Base-by-base conservation (phyloP, 805 yeast genomes). In the Candida ponderosae region DNA sequence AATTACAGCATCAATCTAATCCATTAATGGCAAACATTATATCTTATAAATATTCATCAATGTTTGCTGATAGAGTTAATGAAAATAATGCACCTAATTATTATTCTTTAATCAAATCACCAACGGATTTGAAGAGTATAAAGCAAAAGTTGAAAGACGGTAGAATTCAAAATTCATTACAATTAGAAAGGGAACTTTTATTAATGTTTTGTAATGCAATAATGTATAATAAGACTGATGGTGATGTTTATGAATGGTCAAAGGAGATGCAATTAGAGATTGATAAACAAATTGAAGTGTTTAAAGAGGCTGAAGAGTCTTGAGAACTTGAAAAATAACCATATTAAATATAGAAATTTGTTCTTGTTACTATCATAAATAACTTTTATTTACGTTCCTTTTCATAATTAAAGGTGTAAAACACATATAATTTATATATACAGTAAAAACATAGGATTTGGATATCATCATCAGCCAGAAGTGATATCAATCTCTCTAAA, bases 161-260 rank as follows among this genome's bases (percentile, higher is more conserved):
- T 0, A 66, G 70, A 38, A 70, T 84, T 31, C 65, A 69, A 27
- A 53, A 55, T 15, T 57, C 61, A 10, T 63, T 54, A 18, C 77
- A 79, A 40, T 61, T 85, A 18, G 86, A 84, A 46, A 63, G 81
- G 35, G 85, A 81, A 43, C 64, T 85, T 32, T 69, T 79, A 62
- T 63, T 79, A 41, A 82, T 85, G 93, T 82, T 81, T 60, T 81
- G 90, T 36, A 85, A 85, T 56, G 85, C 90, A 15, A 71, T 84
- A 15, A 85, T 85, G 93, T 85, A 79, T 60, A 84, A 85, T 56
- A 73, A 73, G 47, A 68, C 75, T 42, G 76, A 72, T 41, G 72
- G 78, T 20, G 86, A 79, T 37, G 67, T 81, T 42, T 74, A 72
- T 31, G 56, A 59, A 28, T 71, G 84, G 70, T 74, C 87, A 1